These are phyloP conservation scores for Clarireedia homoeocarpa DNA, from an alignment of 2,329 filamentous ascomycete genomes.

Conservation along the genomic window DNA sequence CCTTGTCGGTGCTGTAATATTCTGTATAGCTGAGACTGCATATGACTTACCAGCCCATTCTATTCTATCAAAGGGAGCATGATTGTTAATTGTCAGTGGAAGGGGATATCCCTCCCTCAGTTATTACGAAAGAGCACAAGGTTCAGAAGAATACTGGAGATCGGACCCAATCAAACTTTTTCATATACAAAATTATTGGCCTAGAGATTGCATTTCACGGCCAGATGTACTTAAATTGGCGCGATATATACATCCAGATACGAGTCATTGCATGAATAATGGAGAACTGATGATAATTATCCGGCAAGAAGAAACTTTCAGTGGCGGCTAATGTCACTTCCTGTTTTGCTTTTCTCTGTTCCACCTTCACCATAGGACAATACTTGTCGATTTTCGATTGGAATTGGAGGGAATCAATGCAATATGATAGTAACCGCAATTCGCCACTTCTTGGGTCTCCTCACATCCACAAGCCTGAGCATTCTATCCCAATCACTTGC, in stretches of 20 bases:
- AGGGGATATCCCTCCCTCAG: too few relatives aligned
- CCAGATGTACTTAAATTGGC: neutral
- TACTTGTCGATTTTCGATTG: neutral
- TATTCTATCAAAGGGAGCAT: too few relatives aligned
- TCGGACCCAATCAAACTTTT: neutral
- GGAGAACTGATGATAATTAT: neutral
- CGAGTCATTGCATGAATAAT: neutral
- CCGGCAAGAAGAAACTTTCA: neutral
- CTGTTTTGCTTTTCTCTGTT: neutral
- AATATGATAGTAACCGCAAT: neutral
- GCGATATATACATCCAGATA: neutral
- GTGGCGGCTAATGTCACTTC: neutral
- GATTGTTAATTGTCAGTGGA: too few relatives aligned
- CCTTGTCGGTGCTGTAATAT: too few relatives aligned
- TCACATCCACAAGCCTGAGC: too few relatives aligned
- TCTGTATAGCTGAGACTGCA: too few relatives aligned
- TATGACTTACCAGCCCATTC: too few relatives aligned
- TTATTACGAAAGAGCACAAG: too few relatives aligned
- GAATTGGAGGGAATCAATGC: neutral
- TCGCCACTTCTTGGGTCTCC: too few relatives aligned
- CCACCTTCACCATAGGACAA: neutral
- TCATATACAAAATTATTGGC: neutral
- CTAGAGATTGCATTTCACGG: neutral
- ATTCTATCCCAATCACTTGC: too few relatives aligned
- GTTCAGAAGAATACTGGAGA: neutral